These are phyloP conservation scores for Aureobasidium sp. DNA, from an alignment of 2,329 filamentous ascomycete genomes.

Conservation along the genomic window DNA sequence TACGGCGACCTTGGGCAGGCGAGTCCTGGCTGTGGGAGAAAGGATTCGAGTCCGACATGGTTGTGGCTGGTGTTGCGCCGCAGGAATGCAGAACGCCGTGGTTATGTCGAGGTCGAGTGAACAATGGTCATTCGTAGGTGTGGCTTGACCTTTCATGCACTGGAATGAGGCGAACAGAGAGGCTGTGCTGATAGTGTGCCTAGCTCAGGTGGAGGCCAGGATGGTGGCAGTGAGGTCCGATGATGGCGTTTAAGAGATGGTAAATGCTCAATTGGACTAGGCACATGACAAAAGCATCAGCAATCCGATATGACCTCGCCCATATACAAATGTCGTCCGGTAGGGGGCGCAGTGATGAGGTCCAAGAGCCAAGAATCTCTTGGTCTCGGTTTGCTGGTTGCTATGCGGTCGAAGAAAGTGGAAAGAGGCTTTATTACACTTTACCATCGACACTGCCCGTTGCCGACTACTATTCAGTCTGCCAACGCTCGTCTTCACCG, in stretches of 20 bases:
- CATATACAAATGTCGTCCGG: constrained; percentile 10
- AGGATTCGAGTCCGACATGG: constrained; percentile 11
- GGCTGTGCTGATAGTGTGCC: neutral
- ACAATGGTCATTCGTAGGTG: constrained; percentile 1
- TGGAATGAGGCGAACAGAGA: neutral
- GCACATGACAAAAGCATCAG: constrained; percentile 8
- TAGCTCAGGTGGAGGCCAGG: neutral
- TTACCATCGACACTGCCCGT: constrained; percentile 10
- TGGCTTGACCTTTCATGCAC: constrained; percentile 8
- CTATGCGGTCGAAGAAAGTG: constrained; percentile 1
- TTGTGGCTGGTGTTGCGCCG: constrained; percentile 3
- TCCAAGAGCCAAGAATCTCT: constrained; percentile 10
- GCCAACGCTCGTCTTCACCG: constrained; percentile 7
- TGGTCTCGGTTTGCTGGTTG: constrained; percentile 3
- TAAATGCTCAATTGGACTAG: constrained; percentile 3
- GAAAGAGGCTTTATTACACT: constrained; percentile 16
- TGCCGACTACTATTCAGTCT: neutral
- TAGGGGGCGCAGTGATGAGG: constrained; percentile 7
- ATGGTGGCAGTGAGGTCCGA: neutral
- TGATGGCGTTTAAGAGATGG: neutral
- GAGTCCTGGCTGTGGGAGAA: neutral
- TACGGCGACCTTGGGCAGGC: constrained; percentile 14
- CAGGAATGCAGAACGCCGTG: constrained; percentile 1
- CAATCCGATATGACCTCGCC: constrained; percentile 6
- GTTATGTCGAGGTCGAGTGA: neutral